A percentile compares a stretch with the other conserved stretches of the same genome.
These are phyloP conservation scores for Cladosporium sp. DNA, from an alignment of 2,329 filamentous ascomycete species.

Conservation along the genomic window DNA sequence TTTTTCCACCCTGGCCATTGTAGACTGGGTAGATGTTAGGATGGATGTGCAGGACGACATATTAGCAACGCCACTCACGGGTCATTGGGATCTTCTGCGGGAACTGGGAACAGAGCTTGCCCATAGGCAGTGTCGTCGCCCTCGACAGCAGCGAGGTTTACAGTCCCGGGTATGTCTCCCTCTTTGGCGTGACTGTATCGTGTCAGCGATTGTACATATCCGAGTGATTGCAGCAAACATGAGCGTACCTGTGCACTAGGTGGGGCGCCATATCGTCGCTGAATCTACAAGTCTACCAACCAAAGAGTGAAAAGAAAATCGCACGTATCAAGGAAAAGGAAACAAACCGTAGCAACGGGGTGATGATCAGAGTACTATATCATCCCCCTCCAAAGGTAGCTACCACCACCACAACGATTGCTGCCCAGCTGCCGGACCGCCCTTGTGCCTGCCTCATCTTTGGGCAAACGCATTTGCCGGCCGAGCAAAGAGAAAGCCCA, in stretches of 20 bases:
- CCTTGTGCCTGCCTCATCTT: conserved; percentile 3
- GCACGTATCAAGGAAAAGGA: background rate
- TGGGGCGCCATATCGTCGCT: conserved; percentile 18
- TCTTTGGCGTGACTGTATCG: conserved; percentile 56
- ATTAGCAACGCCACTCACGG: conserved; percentile 42
- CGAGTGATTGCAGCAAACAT: background rate
- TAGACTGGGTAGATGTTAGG: conserved; percentile 4
- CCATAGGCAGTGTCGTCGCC: conserved; percentile 62
- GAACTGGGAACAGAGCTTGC: conserved; percentile 63
- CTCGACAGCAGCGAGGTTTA: conserved; percentile 56
- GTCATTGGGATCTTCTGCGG: conserved; percentile 63
- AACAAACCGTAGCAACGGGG: conserved; percentile 3
- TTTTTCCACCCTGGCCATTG: conserved; percentile 61
- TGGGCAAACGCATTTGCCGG: conserved; percentile 14
- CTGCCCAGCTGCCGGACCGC: conserved; percentile 3
- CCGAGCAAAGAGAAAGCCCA: conserved; percentile 4
- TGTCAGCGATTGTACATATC: background rate
- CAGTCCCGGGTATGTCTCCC: conserved; percentile 59
- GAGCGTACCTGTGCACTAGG: conserved; percentile 25
- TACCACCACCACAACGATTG: background rate
- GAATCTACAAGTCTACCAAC: background rate
- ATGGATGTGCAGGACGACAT: background rate
- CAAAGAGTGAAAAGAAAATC: background rate
- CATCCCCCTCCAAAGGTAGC: background rate
- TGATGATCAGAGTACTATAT: background rate